Conservation (phyloP, 2,329 filamentous ascomycete genomes). For the Aspergillus spinulosporus region DNA sequence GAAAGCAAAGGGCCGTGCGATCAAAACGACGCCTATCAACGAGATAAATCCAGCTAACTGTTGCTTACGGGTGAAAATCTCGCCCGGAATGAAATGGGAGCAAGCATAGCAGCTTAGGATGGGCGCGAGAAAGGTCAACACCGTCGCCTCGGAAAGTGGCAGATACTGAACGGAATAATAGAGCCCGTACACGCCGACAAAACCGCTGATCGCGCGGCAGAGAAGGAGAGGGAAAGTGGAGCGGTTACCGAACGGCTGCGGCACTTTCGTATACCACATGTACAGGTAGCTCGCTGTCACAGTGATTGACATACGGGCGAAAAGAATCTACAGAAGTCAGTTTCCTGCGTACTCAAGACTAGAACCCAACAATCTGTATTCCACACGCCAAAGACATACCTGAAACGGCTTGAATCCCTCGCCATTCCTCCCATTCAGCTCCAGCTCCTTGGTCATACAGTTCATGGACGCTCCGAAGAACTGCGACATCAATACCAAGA, state of each 20-base stretch:
- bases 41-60: constrained; percentile 75
- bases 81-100: constrained; percentile 66
- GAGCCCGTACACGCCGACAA: constrained; percentile 77
- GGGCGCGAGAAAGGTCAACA: constrained; percentile 83
- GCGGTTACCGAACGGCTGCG: constrained; percentile 67
- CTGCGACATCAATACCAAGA: constrained; percentile 72
- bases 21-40: constrained; percentile 76
- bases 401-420: constrained; percentile 78
- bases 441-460: constrained; percentile 72
- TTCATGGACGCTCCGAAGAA: constrained; percentile 86
- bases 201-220: constrained; percentile 67
- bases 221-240: constrained; percentile 69
- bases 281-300: constrained; percentile 65
- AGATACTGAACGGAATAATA: constrained; percentile 76
- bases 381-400: constrained; percentile 32
- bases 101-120: constrained; percentile 78
- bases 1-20: constrained; percentile 64
- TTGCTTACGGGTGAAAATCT: constrained; percentile 76
- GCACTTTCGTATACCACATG: constrained; percentile 69
- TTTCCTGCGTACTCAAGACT: neutral
- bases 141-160: constrained; percentile 81
- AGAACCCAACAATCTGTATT: neutral
- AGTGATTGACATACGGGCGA: constrained; percentile 76
- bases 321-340: constrained; percentile 60
- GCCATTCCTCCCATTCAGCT: constrained; percentile 65